A percentile compares a stretch with the other conserved stretches of the same genome.
phyloP scores from a whole-genome alignment of 164 flowering plant species.

The Chimonanthus praecox region DNA sequence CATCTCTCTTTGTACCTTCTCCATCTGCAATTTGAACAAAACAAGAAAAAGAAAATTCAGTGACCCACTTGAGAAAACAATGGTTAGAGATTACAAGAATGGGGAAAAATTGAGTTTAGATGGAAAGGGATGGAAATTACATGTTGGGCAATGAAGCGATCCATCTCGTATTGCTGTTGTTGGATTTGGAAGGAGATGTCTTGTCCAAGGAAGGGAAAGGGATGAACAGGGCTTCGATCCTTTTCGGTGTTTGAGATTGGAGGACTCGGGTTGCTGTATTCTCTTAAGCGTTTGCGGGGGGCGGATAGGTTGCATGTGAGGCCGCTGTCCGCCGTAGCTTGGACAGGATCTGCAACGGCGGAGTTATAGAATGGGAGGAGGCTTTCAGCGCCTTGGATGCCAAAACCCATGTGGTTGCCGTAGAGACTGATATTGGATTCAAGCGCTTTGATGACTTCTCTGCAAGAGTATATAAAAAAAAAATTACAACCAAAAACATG shows the following conservation, averaged over 20 bases:
- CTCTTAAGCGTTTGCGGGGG: conserved; percentile 22
- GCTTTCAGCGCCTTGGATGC: conserved; percentile 10
- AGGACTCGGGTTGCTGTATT: conserved; percentile 8
- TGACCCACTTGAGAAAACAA: not conserved
- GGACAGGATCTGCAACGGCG: conserved; percentile 11
- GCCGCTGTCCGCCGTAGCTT: conserved; percentile 35
- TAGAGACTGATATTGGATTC: conserved; percentile 17
- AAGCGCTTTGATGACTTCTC: conserved; percentile 23
- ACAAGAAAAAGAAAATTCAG: not conserved
- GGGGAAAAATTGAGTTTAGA: not conserved
- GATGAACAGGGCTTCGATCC: not conserved
- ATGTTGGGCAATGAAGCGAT: conserved; percentile 54
- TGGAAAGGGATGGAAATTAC: conserved; percentile 27
- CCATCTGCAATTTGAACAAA: not conserved
- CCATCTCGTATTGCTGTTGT: conserved; percentile 61
- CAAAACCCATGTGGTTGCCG: conserved; percentile 24
- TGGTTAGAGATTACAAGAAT: not conserved
- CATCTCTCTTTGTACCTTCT: conserved; percentile 27
- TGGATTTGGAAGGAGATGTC: conserved; percentile 53
- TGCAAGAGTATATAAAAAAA: conserved; percentile 11
- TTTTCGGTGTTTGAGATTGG: not conserved
- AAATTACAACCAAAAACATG: not conserved
- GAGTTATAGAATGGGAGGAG: conserved; percentile 21
- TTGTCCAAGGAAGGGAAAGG: conserved; percentile 53
- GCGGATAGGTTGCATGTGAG: conserved; percentile 36